Conservation (phyloP, 176 grass and related monocot genomes). For the Melocanna baccifera region DNA sequence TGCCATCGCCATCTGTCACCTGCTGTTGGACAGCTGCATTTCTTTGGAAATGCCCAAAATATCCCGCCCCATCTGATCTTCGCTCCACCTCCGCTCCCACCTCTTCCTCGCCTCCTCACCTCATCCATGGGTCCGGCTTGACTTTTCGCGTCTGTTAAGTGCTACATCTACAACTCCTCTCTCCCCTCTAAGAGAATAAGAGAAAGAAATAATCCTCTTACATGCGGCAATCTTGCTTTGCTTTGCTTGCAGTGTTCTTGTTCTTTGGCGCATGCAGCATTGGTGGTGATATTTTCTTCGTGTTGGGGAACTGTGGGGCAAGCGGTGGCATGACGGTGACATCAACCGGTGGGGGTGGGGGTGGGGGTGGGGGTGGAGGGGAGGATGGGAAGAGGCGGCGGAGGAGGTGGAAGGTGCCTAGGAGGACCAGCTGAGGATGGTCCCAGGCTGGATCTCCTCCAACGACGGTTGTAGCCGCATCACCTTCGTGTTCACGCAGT, state of each 20-base stretch:
- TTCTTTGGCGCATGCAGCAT: conserved; percentile 9
- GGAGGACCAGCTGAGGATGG: conserved; percentile 64
- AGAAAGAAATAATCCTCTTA: conserved; percentile 3
- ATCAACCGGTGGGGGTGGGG: too few species aligned
- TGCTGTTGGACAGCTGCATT: too few species aligned
- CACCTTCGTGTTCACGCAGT: conserved; percentile 78
- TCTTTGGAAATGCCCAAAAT: too few species aligned
- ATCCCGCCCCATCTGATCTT: too few species aligned
- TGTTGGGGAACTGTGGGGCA: conserved; percentile 60
- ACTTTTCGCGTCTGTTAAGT: conserved; percentile 31
- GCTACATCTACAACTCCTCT: conserved; percentile 25
- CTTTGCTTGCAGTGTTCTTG: not conserved
- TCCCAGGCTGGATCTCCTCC: conserved; percentile 87
- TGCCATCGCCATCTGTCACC: too few species aligned
- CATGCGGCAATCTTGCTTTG: not conserved
- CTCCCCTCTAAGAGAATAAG: not conserved
- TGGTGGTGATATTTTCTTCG: not conserved
- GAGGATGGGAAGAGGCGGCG: conserved; percentile 24
- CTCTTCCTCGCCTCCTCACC: not conserved
- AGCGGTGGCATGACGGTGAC: conserved; percentile 32
- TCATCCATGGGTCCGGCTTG: conserved; percentile 34
- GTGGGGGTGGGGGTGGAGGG: not conserved
- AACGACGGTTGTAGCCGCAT: conserved; percentile 77
- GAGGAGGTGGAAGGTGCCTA: conserved; percentile 59
- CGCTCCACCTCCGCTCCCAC: conserved; percentile 8